Base-by-base conservation (phyloP, 345 rosid species). In the Lagerstroemia speciosa region DNA sequence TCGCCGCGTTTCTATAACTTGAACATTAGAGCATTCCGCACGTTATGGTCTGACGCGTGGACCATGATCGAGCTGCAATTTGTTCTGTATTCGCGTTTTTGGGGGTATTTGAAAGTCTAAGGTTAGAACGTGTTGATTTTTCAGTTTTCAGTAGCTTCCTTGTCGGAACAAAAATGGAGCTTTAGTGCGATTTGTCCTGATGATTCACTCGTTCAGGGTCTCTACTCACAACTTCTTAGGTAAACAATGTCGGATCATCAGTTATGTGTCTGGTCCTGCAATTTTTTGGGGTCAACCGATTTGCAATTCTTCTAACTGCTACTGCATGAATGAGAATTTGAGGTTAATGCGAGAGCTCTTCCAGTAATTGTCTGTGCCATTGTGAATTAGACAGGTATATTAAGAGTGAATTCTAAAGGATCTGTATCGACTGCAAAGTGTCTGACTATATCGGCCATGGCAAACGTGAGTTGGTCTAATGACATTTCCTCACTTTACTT, bases 321-420 rank as follows among this genome's bases (percentile, higher is more conserved):
- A 8, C 46, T 41, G 45, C 46, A 58, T 58, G 33, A 5, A 58
- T 53, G n/a, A 3, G 30, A 53, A 1, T 53, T 53, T 24, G 29
- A n/a, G 24, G 29, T 27, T 58, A 29, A 27, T 58, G 63, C 14
- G 19, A 10, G 32, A 8, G 63, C 20, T 41, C 72, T 30, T 74
- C 78, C 33, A 24, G 68, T 71, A 33, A 71, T 34, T 70, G 69
- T 26, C 57, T 71, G 64, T 26, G 52, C 34, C 62, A 27, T 73
- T 71, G 71, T 75, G 79, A 78, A 87, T 84, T 48, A 16, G 53
- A 48, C 53, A 48, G 53, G 53, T 48, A 48, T 48, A 6, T 48
- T 6, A n/a, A 48, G 53, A 48, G 22, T 7, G n/a, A 48, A 48
- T 52, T 22, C 26, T n/a, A 52, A 52, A n/a, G 27, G 58, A 52